Conservation (phyloP, 306 rosid genomes). For the Begonia peltatifolia region DNA sequence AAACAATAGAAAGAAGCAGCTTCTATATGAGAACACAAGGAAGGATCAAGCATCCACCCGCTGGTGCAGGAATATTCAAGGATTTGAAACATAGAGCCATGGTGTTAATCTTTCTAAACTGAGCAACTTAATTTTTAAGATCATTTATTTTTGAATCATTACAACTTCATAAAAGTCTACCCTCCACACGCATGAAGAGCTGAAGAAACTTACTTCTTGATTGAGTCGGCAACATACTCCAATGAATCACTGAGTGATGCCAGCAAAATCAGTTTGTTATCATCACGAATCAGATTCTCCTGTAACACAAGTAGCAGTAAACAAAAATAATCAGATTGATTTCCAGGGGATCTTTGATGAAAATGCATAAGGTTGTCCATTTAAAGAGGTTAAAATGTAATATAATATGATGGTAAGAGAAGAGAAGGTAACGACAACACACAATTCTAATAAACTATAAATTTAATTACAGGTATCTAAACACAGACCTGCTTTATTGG, state of each 20-base stretch:
- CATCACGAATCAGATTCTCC: slow-evolving; percentile 96
- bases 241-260: slow-evolving; percentile 97
- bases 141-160: slow-evolving; percentile 1
- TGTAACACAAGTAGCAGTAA: slow-evolving; percentile 20
- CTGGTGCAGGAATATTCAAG: too few species aligned
- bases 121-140: too few species aligned
- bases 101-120: too few species aligned
- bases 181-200: background rate
- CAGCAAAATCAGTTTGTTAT: slow-evolving; percentile 84
- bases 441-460: background rate
- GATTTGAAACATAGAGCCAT: too few species aligned
- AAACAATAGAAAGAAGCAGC: too few species aligned
- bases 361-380: too few species aligned
- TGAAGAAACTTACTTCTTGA: slow-evolving; percentile 66
- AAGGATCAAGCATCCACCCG: too few species aligned
- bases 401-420: background rate
- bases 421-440: slow-evolving; percentile 1
- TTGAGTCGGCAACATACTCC: slow-evolving; percentile 92
- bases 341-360: background rate
- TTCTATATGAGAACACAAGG: too few species aligned
- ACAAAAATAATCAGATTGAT: slow-evolving; percentile 5
- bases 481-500: slow-evolving; percentile 83
- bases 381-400: too few species aligned
- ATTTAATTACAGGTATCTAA: slow-evolving; percentile 5
- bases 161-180: slow-evolving; percentile 2